These are phyloP conservation scores for Fraxinus anomala DNA, from an alignment of 257 asterid genomes.

Conservation along the genomic window DNA sequence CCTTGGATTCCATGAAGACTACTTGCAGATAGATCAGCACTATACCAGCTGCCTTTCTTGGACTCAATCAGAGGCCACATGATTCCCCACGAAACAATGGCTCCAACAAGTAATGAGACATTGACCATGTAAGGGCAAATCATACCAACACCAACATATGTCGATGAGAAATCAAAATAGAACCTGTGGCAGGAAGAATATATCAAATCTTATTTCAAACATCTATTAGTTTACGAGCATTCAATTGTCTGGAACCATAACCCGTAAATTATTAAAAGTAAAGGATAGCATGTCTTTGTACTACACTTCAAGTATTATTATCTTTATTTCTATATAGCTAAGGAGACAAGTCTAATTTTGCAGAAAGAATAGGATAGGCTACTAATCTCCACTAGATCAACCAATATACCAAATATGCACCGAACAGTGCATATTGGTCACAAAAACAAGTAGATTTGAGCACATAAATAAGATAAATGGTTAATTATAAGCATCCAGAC, in stretches of 20 bases:
- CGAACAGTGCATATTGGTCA: not conserved
- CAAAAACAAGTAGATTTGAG: not conserved
- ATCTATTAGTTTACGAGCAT: not conserved
- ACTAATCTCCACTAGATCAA: not conserved
- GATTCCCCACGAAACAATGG: conserved; percentile 63
- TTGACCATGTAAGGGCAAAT: conserved; percentile 74
- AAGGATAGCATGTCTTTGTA: not conserved
- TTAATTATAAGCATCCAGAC: not conserved
- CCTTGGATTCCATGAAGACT: conserved; percentile 75
- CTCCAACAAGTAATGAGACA: conserved; percentile 58
- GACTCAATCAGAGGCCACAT: conserved; percentile 60
- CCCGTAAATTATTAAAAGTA: not conserved
- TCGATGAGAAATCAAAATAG: conserved; percentile 68
- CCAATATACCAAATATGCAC: not conserved
- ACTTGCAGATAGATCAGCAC: conserved; percentile 26
- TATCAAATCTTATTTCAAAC: not conserved
- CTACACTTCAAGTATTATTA: not conserved
- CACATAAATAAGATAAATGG: not conserved
- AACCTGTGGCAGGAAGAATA: conserved; percentile 34
- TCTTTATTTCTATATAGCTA: not conserved
- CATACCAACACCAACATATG: conserved; percentile 80
- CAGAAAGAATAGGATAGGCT: not conserved
- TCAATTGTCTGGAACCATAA: not conserved
- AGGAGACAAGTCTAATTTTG: not conserved
- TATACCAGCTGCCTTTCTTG: conserved; percentile 61